Evolutionary conservation across 257 asterid genomes (phyloP).

Genomic region (Ophiorrhiza pumila): DNA sequence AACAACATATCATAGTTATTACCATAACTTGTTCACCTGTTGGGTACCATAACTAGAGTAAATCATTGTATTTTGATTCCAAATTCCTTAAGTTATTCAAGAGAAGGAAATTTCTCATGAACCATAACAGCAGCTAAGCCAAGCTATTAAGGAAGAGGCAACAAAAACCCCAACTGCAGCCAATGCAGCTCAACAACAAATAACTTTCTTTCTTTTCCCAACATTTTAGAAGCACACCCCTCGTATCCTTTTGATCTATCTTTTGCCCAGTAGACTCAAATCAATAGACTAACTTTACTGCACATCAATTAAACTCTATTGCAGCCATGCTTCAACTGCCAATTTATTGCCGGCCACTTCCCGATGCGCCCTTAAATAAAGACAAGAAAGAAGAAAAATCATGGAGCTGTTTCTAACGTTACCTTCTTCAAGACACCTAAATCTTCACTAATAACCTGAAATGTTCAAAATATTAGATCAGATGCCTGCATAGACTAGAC

Average conservation of each 20-base stretch:
- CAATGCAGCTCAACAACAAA: neutral
- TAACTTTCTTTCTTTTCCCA: neutral
- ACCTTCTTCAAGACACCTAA: slow-evolving; percentile 88
- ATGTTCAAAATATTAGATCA: slow-evolving; percentile 13
- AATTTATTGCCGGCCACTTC: neutral
- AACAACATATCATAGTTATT: neutral
- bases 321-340: neutral
- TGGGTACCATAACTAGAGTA: neutral
- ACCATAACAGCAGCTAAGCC: neutral
- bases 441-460: slow-evolving; percentile 85
- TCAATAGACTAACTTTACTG: neutral
- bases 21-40: neutral
- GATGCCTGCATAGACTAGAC: neutral
- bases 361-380: neutral
- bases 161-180: neutral
- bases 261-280: neutral
- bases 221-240: neutral
- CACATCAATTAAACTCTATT: neutral
- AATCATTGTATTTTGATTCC: neutral
- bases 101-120: neutral
- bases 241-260: neutral
- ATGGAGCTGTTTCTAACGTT: slow-evolving; percentile 20
- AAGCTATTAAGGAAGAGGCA: neutral
- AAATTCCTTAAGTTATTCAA: neutral
- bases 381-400: slow-evolving; percentile 3